Evolutionary conservation across 2,329 filamentous ascomycete genomes (phyloP).

Genomic region (Pezicula carpinea): DNA sequence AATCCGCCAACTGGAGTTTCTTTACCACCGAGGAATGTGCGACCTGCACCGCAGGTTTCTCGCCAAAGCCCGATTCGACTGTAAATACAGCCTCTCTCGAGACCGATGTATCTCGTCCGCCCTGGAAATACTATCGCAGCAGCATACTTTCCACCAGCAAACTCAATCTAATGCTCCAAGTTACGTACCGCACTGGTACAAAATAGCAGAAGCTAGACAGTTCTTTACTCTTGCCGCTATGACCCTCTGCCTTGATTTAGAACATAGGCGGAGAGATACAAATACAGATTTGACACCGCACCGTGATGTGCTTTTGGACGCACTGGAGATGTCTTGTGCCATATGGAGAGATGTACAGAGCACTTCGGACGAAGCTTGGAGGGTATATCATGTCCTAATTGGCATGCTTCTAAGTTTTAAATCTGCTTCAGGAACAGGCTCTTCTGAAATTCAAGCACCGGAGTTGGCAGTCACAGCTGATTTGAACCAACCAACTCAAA

Average conservation of each 20-base stretch:
- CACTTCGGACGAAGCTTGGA: constrained; percentile 12
- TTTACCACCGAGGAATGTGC: constrained; percentile 83
- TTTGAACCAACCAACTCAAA: too few relatives aligned
- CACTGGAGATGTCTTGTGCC: constrained; percentile 11
- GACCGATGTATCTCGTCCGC: constrained; percentile 23
- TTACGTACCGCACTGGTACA: constrained; percentile 15
- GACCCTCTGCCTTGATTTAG: constrained; percentile 20
- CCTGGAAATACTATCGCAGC: constrained; percentile 17
- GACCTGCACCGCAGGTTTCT: constrained; percentile 84
- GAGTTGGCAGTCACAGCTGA: too few relatives aligned
- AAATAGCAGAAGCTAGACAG: constrained; percentile 20
- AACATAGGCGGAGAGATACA: constrained; percentile 10
- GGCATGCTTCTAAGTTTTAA: constrained; percentile 10
- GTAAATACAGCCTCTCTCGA: constrained; percentile 78
- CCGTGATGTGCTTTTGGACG: constrained; percentile 7
- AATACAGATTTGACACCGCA: constrained; percentile 2
- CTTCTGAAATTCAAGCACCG: too few relatives aligned
- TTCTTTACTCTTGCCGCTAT: constrained; percentile 22
- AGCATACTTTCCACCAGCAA: constrained; percentile 12
- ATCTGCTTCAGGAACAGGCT: not conserved
- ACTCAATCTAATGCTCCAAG: not conserved
- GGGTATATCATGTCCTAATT: constrained; percentile 7
- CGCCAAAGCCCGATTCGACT: constrained; percentile 64
- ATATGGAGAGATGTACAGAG: constrained; percentile 9
- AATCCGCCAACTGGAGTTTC: constrained; percentile 73